These are phyloP conservation scores for Fusarium sp. DNA, from an alignment of 2,329 filamentous ascomycete species.

Conservation along the genomic window DNA sequence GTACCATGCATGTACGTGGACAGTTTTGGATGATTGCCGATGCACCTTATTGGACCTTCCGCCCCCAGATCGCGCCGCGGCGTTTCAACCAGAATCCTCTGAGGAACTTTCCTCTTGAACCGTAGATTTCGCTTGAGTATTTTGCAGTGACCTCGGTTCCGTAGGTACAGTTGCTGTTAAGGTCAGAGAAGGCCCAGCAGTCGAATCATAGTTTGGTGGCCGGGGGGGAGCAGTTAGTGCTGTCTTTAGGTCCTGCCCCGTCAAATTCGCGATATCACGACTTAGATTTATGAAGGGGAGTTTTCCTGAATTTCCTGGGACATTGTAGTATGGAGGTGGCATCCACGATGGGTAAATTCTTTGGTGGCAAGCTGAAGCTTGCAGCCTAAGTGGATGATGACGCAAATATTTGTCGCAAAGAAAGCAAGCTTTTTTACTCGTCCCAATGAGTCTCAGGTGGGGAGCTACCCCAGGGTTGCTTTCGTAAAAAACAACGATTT, in stretches of 20 bases:
- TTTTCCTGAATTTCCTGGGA: no score
- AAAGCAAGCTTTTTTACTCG: slow-evolving; percentile 48
- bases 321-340: slow-evolving; percentile 16
- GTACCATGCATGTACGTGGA: background rate
- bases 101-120: background rate
- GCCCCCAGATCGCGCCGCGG: background rate
- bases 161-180: background rate
- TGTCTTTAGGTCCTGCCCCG: background rate
- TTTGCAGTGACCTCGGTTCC: background rate
- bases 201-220: background rate
- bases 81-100: background rate
- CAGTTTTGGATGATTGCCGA: background rate
- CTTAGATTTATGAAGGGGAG: background rate
- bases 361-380: slow-evolving; percentile 45
- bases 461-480: slow-evolving; percentile 33
- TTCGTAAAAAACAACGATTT: slow-evolving; percentile 46
- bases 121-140: rapidly evolving
- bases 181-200: slow-evolving; percentile 1
- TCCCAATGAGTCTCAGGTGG: slow-evolving; percentile 42
- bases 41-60: background rate
- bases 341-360: slow-evolving; percentile 48
- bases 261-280: background rate
- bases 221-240: background rate
- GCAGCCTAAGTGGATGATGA: slow-evolving; percentile 36
- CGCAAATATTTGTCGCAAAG: slow-evolving; percentile 43